Base-by-base conservation (phyloP, 1,284 basidiomycete genomes). In the Macrocystidia cucumis region DNA sequence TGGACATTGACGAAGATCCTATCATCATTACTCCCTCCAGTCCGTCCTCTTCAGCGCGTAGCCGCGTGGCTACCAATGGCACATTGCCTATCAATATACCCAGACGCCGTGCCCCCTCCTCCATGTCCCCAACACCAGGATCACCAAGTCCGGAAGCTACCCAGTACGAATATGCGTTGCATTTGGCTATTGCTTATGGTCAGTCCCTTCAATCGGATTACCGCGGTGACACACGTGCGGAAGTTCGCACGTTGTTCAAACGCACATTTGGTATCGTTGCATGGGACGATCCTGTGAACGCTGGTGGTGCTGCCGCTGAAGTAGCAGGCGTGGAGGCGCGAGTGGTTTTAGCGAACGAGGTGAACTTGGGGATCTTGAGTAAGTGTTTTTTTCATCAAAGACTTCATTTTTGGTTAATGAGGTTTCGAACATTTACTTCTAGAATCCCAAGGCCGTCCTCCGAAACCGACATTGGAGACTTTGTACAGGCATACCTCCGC, bases 291-390 rank as follows among this genome's bases (percentile, higher is more conserved):
- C 87, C 85, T 14, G 55, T 74, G 40, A 67, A 67, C 38, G 78
- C 72, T 12, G 72, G 76, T 6, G 78, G 78, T 4, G 66, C 74
- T 32, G 69, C 77, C 12, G 71, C 74, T 9, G 73, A 75, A 46
- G 69, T 86, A 20, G 81, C 73, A 8, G 74, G 82, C 22, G 72
- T 76, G 44, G 72, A 71, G 29, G 75, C 84, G 24, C 66, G 83
- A 40, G 65, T 71, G 29, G 57, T 62, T 16, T 64, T 91, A 32
- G 85, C 85, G 14, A 77, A 74, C 38, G 84, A 88, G 57, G 58
- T 90, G 26, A 91, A 91, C 45, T 69, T 78, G 53, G 84, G 78
- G 14, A 88, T 91, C 40, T 60, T 91, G 35, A 81, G 86, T 89
- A 46, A 41, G 83, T 60, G 29, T 31, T 36, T 7, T 35, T 19